Percentiles rank a stretch among this genome's conserved stretches.
These are phyloP conservation scores for Artomyces pyxidatus DNA, from an alignment of 768 basidiomycete genomes.

Conservation along the genomic window DNA sequence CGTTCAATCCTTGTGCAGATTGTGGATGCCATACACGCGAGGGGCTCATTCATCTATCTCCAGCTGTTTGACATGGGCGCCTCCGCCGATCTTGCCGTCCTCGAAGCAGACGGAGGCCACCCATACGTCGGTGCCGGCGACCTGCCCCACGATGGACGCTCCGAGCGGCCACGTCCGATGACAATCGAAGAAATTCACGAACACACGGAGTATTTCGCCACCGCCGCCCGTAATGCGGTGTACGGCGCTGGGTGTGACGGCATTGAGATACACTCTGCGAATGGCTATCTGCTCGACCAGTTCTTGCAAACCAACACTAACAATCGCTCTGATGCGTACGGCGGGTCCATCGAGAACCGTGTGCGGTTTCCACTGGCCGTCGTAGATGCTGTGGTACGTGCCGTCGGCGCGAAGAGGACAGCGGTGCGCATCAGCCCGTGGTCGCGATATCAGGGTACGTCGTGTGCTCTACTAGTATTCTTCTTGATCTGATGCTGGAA, in stretches of 20 bases:
- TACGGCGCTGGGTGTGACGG: not conserved
- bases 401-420: constrained; percentile 28
- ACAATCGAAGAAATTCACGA: not conserved
- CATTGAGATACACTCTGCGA: not conserved
- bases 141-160: not conserved
- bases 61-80: constrained; percentile 34
- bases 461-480: not conserved
- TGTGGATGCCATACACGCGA: constrained; percentile 26
- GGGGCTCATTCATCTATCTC: constrained; percentile 24
- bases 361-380: constrained; percentile 21
- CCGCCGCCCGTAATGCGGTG: not conserved
- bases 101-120: not conserved
- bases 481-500: not conserved
- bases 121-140: not conserved
- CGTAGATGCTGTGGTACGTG: constrained; percentile 24
- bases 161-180: not conserved
- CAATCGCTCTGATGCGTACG: not conserved
- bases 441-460: constrained; percentile 1
- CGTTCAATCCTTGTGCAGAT: constrained; percentile 12
- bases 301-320: not conserved
- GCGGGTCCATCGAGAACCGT: not conserved
- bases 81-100: not conserved
- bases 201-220: not conserved
- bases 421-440: constrained; percentile 30
- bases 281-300: not conserved